Percentiles rank a stretch among this genome's conserved stretches.
phyloP scores from a whole-genome alignment of 306 rosid genomes.

The Ziziphus jujuba region DNA sequence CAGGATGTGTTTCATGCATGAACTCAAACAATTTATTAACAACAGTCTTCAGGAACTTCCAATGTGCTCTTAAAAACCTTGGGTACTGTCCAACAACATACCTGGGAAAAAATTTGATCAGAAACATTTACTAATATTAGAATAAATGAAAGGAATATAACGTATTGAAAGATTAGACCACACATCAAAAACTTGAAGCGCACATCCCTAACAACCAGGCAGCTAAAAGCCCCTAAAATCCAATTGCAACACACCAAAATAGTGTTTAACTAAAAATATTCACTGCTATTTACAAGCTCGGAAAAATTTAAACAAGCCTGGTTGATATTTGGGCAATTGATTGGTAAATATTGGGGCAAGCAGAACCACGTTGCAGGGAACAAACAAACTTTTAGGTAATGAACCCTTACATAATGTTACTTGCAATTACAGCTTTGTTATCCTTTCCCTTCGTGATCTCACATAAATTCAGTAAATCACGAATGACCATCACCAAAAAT shows the following conservation, averaged over 20 bases:
- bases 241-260: too few species aligned
- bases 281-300: too few species aligned
- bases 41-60: conserved; percentile 95
- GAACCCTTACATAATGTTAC: conserved; percentile 84
- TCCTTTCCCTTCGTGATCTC: conserved; percentile 98
- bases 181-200: background rate
- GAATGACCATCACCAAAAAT: conserved; percentile 99
- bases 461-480: conserved; percentile 88
- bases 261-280: too few species aligned
- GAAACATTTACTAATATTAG: background rate
- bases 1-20: conserved; percentile 99
- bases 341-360: background rate
- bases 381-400: background rate
- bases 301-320: too few species aligned
- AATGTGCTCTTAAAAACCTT: conserved; percentile 91
- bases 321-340: too few species aligned
- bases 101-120: conserved; percentile 42
- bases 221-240: too few species aligned
- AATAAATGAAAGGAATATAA: too few species aligned
- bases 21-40: conserved; percentile 96
- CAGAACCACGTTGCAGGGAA: background rate
- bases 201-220: background rate
- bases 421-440: conserved; percentile 97
- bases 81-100: conserved; percentile 99
- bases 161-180: background rate